Evolutionary conservation across 495 filamentous ascomycete genomes (phyloP).

Genomic region (Haplographium delicatum): DNA sequence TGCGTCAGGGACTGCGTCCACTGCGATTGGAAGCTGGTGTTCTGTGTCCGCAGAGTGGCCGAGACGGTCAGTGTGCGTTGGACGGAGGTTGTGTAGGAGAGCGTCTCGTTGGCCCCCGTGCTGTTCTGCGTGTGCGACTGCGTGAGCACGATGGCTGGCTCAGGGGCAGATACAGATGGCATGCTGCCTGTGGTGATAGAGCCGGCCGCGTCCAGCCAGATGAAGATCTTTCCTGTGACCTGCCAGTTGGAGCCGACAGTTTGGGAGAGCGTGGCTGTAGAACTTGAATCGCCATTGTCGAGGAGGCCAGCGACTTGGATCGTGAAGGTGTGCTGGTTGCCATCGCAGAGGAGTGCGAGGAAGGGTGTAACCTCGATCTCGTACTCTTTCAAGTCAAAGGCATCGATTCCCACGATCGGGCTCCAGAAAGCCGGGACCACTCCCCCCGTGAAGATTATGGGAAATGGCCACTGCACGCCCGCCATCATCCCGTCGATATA

Average conservation of each 20-base stretch:
- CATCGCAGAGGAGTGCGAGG: conserved; percentile 62
- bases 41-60: conserved; percentile 43
- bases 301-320: conserved; percentile 63
- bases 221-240: conserved; percentile 78
- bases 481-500: conserved; percentile 70
- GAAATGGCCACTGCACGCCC: conserved; percentile 81
- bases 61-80: conserved; percentile 49
- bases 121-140: conserved; percentile 36
- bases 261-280: conserved; percentile 43
- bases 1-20: conserved; percentile 63
- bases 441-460: conserved; percentile 83
- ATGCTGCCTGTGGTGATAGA: conserved; percentile 42
- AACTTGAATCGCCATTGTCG: conserved; percentile 37
- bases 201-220: conserved; percentile 53
- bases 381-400: conserved; percentile 74
- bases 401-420: conserved; percentile 78
- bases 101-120: conserved; percentile 52
- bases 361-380: conserved; percentile 83
- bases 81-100: conserved; percentile 54
- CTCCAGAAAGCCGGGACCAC: conserved; percentile 77
- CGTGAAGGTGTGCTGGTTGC: conserved; percentile 59
- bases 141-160: conserved; percentile 27
- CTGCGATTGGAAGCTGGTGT: conserved; percentile 24
- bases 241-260: conserved; percentile 67
- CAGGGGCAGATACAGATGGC: conserved; percentile 13